phyloP scores from a whole-genome alignment of 2,329 filamentous ascomycete species.

The Phyllachora maydis region DNA sequence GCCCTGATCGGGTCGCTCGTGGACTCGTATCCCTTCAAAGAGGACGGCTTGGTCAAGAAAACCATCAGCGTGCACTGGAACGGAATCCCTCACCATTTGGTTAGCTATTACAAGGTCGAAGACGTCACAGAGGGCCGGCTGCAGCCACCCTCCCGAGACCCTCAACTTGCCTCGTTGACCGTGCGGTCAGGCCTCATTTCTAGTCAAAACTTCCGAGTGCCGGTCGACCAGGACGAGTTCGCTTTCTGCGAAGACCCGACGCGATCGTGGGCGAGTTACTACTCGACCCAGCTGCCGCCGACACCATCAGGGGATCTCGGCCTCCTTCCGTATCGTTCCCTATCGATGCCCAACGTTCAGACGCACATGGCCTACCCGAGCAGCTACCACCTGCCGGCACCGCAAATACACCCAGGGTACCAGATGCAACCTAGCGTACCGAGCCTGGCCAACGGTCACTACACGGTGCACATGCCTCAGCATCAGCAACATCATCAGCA shows the following conservation, averaged over 20 bases:
- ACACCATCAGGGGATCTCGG: too few species aligned
- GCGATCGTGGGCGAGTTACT: too few species aligned
- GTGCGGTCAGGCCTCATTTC: conserved; percentile 37
- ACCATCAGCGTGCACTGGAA: conserved; percentile 65
- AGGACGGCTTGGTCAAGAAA: conserved; percentile 72
- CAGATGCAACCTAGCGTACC: too few species aligned
- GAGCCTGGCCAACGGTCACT: too few species aligned
- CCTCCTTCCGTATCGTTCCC: too few species aligned
- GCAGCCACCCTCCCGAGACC: conserved; percentile 32
- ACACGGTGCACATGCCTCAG: too few species aligned
- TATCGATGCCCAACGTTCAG: too few species aligned
- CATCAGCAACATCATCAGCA: neutral
- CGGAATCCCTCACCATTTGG: conserved; percentile 62
- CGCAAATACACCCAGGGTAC: too few species aligned
- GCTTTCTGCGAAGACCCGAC: too few species aligned
- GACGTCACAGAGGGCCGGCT: conserved; percentile 50
- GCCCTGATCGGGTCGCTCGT: conserved; percentile 58
- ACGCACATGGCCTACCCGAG: too few species aligned
- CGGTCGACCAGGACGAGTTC: conserved; percentile 37
- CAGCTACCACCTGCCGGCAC: too few species aligned
- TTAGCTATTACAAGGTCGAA: conserved; percentile 71
- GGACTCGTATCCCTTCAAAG: conserved; percentile 80
- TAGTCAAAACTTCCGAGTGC: conserved; percentile 45
- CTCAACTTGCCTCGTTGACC: conserved; percentile 23
- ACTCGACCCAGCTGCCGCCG: too few species aligned